Conservation (phyloP, 2,329 filamentous ascomycete species). For the Trichocomaceae sp. region DNA sequence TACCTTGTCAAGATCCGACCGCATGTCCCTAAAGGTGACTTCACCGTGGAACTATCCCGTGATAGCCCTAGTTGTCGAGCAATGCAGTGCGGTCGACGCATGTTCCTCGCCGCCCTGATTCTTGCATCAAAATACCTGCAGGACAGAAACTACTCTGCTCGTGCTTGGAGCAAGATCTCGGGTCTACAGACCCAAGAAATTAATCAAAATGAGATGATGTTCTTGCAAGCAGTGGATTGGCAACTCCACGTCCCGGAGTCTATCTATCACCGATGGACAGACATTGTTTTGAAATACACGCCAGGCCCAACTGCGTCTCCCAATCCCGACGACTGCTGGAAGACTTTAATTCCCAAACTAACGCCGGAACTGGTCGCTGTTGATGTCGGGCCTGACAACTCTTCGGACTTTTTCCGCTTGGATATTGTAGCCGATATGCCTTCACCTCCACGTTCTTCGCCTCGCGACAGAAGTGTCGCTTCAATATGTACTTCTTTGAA, state of each 20-base stretch:
- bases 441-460: slow-evolving; percentile 23
- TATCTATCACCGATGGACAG: slow-evolving; percentile 87
- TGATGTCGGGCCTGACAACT: slow-evolving; percentile 31
- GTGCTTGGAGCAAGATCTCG: slow-evolving; percentile 98
- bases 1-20: slow-evolving; percentile 92
- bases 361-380: slow-evolving; percentile 52
- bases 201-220: slow-evolving; percentile 92
- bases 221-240: slow-evolving; percentile 85
- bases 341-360: slow-evolving; percentile 47
- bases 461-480: slow-evolving; percentile 18
- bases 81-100: slow-evolving; percentile 89
- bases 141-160: slow-evolving; percentile 93
- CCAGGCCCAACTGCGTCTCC: slow-evolving; percentile 46
- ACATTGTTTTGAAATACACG: slow-evolving; percentile 80
- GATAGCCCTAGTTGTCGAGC: slow-evolving; percentile 67
- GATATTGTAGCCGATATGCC: slow-evolving; percentile 24
- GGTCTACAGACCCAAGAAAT: slow-evolving; percentile 90
- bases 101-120: slow-evolving; percentile 93
- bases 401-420: slow-evolving; percentile 22
- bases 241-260: slow-evolving; percentile 87
- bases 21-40: slow-evolving; percentile 74
- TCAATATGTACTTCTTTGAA: slow-evolving; percentile 17
- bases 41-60: slow-evolving; percentile 75
- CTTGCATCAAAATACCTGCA: slow-evolving; percentile 96
- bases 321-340: slow-evolving; percentile 34